Evolutionary conservation across 2,329 filamentous ascomycete genomes (phyloP).

Genomic region (Tolypocladium cylindrosporum): DNA sequence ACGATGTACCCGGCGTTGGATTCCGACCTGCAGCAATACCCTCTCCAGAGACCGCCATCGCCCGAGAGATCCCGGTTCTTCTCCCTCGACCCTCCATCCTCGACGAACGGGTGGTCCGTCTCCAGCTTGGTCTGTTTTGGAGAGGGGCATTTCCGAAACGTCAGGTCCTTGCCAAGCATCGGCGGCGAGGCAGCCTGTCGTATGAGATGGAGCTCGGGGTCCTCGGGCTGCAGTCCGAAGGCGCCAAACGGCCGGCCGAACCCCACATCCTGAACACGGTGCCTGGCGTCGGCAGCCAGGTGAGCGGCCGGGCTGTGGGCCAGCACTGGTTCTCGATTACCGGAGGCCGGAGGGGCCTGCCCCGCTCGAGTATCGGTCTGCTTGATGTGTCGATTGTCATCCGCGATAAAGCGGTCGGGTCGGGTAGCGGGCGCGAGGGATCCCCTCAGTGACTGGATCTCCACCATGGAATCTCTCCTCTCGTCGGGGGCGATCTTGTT

Average conservation of each 20-base stretch:
- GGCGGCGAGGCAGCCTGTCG: constrained; percentile 58
- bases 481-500: constrained; percentile 17
- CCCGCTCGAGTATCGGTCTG: neutral
- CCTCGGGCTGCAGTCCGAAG: constrained; percentile 25
- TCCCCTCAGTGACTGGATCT: constrained; percentile 10
- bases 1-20: constrained; percentile 27
- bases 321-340: neutral
- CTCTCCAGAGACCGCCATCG: constrained; percentile 64
- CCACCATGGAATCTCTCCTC: constrained; percentile 16
- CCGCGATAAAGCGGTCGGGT: constrained; percentile 10
- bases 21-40: constrained; percentile 47
- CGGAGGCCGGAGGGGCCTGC: neutral
- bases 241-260: constrained; percentile 36
- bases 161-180: constrained; percentile 76
- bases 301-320: neutral
- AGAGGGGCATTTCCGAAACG: constrained; percentile 72
- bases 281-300: neutral
- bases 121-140: constrained; percentile 80
- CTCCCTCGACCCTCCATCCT: constrained; percentile 33
- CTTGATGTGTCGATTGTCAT: constrained; percentile 4
- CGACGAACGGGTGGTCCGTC: constrained; percentile 55
- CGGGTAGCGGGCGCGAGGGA: constrained; percentile 14
- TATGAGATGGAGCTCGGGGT: constrained; percentile 32
- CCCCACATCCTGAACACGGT: neutral
- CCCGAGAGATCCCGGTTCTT: constrained; percentile 45